These are phyloP conservation scores for Apiospora koreana DNA, from an alignment of 2,329 filamentous ascomycete species.

Conservation along the genomic window DNA sequence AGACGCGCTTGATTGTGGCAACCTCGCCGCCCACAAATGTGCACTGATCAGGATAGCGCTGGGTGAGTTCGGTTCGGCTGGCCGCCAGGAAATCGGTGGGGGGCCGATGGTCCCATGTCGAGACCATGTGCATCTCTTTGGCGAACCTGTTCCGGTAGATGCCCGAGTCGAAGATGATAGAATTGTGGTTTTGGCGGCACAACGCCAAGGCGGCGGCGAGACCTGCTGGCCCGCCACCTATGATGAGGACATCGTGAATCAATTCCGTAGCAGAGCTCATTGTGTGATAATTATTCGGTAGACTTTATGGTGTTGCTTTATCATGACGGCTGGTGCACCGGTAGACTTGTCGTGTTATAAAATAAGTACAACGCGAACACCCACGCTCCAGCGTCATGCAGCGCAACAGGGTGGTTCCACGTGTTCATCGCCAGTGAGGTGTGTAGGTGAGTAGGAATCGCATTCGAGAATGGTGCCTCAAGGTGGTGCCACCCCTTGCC, in stretches of 20 bases:
- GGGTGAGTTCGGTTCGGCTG: slow-evolving; percentile 1
- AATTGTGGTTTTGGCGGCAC: slow-evolving; percentile 11
- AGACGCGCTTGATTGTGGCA: neutral
- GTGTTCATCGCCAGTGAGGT: neutral
- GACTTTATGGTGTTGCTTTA: too few species aligned
- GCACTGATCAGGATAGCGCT: neutral
- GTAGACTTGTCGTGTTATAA: neutral
- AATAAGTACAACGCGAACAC: neutral
- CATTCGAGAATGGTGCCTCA: neutral
- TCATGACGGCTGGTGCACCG: too few species aligned
- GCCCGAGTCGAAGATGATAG: slow-evolving; percentile 12
- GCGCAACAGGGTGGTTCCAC: neutral
- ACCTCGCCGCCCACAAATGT: slow-evolving; percentile 7
- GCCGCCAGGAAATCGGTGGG: slow-evolving; percentile 9
- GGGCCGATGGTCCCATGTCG: slow-evolving; percentile 12
- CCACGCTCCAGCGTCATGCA: neutral
- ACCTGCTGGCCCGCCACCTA: slow-evolving; percentile 15
- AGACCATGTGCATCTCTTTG: slow-evolving; percentile 14
- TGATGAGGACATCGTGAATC: slow-evolving; percentile 8
- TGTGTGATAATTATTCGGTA: neutral
- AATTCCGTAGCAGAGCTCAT: neutral
- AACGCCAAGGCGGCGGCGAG: slow-evolving; percentile 10
- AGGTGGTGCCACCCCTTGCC: neutral
- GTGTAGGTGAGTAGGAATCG: neutral
- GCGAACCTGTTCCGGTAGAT: slow-evolving; percentile 12